Evolutionary conservation across 2,329 filamentous ascomycete genomes (phyloP), one percentile per base, ranked within the genome.

Genomic region (Coniochaeta prunicola): DNA sequence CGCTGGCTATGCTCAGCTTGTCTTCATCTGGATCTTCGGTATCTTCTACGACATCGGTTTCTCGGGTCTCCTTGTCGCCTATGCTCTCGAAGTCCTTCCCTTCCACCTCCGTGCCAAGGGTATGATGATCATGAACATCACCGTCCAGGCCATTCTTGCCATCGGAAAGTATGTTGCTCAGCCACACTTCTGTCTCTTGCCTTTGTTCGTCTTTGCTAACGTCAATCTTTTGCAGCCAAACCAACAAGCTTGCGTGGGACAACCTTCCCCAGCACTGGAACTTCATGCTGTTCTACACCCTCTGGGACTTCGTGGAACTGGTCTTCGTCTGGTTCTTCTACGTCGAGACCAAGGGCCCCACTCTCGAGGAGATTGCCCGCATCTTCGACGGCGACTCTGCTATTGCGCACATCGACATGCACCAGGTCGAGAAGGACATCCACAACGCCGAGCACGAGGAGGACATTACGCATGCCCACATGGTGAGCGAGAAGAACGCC

Each of bases 331-430:
- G 80, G 71, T 84, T 85, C 75, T 80, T 87, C 70, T 87, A 86
- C 69, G 80, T 87, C 59, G 87, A 91, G 74, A 90, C 87, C 19
- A 85, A 83, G 66, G 86, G 87, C 3, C 84, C 85, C 0, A 89
- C 86, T 1, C 82, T 90, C 0, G 87, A 90, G 69, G 85, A 89
- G 68, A 80, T 89, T 62, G 83, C 86, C 53, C 81, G 82, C 66
- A 88, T 90, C 69, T 90, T 90, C 65, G 87, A 90, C 64, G 87
- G 85, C 40, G 80, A 85, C 30, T 75, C 81, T 34, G 83, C 81
- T 21, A 78, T 83, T 13, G 80, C 77, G 7, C 76, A 81, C 63
- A 76, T 85, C 61, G 77, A 83, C 67, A 71, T 84, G 50, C 72
- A 77, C 30, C 77, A 83, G 67, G 76, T 84, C 48, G 78, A 83